Base-by-base conservation (phyloP, 169 alveolate genomes). In the Eimeria praecox region DNA sequence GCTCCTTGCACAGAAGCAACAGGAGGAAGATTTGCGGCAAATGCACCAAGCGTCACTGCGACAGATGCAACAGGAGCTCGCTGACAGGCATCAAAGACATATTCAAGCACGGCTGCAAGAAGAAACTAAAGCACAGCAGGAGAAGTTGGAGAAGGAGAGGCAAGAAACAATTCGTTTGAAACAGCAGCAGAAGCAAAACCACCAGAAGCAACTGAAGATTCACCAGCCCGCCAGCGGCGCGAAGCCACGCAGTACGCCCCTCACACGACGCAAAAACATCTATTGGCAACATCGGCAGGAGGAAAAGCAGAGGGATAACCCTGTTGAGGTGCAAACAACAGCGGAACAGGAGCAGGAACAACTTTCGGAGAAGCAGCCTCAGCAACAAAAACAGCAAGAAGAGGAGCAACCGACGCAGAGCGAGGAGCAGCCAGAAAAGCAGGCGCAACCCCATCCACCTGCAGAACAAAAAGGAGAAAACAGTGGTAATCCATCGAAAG, bases 61-160 rank as follows among this genome's bases (percentile, higher is more conserved):
- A 38, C 54, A 54, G 24, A 54, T 54, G 92, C 69, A 80, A n/a
- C 69, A 46, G 69, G 69, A 49, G n/a, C 89, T 44, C 10, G 12
- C 46, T 44, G n/a, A 44, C 14, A 80, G 44, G 89, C 69, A 80
- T 30, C 42, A 80, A 24, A 44, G 66, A 27, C 89, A 49, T 10
- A 35, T 80, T 44, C 89, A 80, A 27, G 89, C 89, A 44, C 89
- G 89, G 9, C 89, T 44, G 69, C 49, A 80, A 12, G 69, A 80
- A 44, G 44, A 44, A 24, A 22, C 16, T 30, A 44, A 14, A 30
- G 69, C 69, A 3, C 89, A 46, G 89, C 59, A 44, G 35, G 89
- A 44, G n/a, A 46, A 30, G 27, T 14, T 46, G 69, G 35, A 80
- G 18, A 49, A 46, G 5, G 69, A 8, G 89, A 44, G 33, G 20